Evolutionary conservation across 495 filamentous ascomycete genomes (phyloP).

Genomic region (Hypoxylon fuscum): DNA sequence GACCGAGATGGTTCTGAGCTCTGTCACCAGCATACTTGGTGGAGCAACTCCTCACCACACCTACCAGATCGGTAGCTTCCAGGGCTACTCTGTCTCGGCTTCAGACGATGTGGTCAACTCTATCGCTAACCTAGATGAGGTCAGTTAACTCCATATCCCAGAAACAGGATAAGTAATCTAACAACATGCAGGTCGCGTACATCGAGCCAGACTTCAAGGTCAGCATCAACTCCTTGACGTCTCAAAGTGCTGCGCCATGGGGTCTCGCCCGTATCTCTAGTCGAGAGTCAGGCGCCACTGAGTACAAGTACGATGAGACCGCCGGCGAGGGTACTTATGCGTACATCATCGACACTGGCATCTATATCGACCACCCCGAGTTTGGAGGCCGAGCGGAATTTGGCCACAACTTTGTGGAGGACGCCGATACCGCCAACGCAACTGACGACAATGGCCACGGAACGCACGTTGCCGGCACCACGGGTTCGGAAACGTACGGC

Average conservation of each 20-base stretch:
- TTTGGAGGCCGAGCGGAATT: constrained; percentile 62
- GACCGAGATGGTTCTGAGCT: constrained; percentile 25
- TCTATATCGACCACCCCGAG: constrained; percentile 56
- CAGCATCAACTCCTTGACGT: constrained; percentile 16
- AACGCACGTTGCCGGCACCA: constrained; percentile 50
- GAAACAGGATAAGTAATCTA: background rate
- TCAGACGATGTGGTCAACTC: constrained; percentile 49
- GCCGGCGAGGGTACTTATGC: constrained; percentile 54
- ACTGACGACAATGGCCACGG: constrained; percentile 53
- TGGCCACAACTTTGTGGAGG: constrained; percentile 55
- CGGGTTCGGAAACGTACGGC: constrained; percentile 44
- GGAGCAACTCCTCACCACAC: constrained; percentile 46
- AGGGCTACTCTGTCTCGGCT: constrained; percentile 49
- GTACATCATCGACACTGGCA: constrained; percentile 61
- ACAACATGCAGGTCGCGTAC: constrained; percentile 33
- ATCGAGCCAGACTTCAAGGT: constrained; percentile 38
- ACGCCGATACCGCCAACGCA: constrained; percentile 35
- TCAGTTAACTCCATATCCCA: constrained; percentile 21
- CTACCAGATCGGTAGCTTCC: constrained; percentile 52
- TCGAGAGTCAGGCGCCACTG: constrained; percentile 39
- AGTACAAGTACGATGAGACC: constrained; percentile 54
- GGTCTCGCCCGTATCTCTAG: constrained; percentile 55
- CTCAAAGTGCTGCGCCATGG: constrained; percentile 53
- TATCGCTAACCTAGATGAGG: constrained; percentile 51
- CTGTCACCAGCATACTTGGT: constrained; percentile 30